Base-by-base conservation (phyloP, 352 stramenopile genomes). In the Phytophthora pluvialis region DNA sequence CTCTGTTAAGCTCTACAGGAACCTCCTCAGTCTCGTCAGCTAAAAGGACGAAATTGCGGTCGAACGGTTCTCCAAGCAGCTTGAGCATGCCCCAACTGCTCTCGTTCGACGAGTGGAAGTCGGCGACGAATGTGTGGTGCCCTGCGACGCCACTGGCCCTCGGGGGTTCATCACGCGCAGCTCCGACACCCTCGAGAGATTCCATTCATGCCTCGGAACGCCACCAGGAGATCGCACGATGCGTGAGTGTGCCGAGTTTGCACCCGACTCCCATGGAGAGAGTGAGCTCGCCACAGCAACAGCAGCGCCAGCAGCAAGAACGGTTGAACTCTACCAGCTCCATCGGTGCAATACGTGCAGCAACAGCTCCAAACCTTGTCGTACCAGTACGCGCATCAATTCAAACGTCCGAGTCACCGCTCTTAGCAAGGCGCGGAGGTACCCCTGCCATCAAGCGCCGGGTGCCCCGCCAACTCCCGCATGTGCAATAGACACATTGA, bases 101-200 rank as follows among this genome's bases (percentile, higher is more conserved):
- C 15, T 79, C 57, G 36, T 89, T 91, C 51, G 78, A 91, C 7
- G 80, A 89, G 25, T 91, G 82, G 82, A 89, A 89, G 50, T 45
- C 51, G 3, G 59, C 62, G 18, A 91, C 78, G 4, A 74, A 75
- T 10, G 77, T 91, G 21, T 91, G 80, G 82, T 73, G 51, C 31
- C 64, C 63, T 26, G 43, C 48, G 15, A 53, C 43, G 5, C 63
- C 64, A 35, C 53, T 78, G 15, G 53, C 60, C 0, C 31, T 70
- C 5, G 46, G 47, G 45, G 53, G 59, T 12, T 52, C 58, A 12
- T 61, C 59, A 2, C 69, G 64, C 4, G 31, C 36, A 45, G 51
- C 64, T 47, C 29, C 60, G 1, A 89, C 72, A 2, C 80, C 78
- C 6, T 78, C 80, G 1, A 60, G 77, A 44, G 63, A 74, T 2